These are phyloP conservation scores for Athelia psychrophila DNA, from an alignment of 1,284 basidiomycete species.

Conservation along the genomic window DNA sequence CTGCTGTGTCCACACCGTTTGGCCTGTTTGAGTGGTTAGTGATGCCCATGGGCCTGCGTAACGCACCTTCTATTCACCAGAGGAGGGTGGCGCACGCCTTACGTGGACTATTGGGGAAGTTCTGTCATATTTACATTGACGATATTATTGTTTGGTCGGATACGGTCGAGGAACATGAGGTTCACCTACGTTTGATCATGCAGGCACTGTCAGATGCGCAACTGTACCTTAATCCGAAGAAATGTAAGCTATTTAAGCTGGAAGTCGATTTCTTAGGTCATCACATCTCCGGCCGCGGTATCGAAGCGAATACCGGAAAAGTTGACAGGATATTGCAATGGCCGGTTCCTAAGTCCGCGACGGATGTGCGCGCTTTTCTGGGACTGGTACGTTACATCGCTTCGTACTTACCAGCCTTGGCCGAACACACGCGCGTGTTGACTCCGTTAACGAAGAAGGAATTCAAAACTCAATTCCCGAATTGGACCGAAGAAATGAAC, in stretches of 20 bases:
- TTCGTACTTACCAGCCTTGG: constrained; percentile 10
- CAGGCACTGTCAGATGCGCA: constrained; percentile 12
- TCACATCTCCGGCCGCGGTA: constrained; percentile 15
- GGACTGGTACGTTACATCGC: constrained; percentile 19
- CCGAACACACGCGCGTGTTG: constrained; percentile 10
- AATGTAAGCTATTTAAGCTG: constrained; percentile 27
- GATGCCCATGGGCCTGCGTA: constrained; percentile 25
- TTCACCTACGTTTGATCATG: constrained; percentile 17
- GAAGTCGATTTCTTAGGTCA: constrained; percentile 22
- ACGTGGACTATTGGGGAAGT: constrained; percentile 13
- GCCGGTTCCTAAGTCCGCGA: constrained; percentile 9
- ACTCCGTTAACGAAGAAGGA: constrained; percentile 14
- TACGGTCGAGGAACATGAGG: constrained; percentile 23
- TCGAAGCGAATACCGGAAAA: constrained; percentile 18
- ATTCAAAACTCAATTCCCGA: background rate
- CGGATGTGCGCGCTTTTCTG: constrained; percentile 13
- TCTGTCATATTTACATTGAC: constrained; percentile 28
- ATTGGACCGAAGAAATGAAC: no score
- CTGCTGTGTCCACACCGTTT: constrained; percentile 1
- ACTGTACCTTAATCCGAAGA: constrained; percentile 23
- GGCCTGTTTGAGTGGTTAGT: constrained; percentile 23
- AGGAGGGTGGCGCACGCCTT: constrained; percentile 8
- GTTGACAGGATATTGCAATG: constrained; percentile 14
- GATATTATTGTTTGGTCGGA: constrained; percentile 36
- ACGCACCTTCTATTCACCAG: constrained; percentile 21